phyloP scores from a whole-genome alignment of 495 filamentous ascomycete genomes.

The Sordaria brevicollis region DNA sequence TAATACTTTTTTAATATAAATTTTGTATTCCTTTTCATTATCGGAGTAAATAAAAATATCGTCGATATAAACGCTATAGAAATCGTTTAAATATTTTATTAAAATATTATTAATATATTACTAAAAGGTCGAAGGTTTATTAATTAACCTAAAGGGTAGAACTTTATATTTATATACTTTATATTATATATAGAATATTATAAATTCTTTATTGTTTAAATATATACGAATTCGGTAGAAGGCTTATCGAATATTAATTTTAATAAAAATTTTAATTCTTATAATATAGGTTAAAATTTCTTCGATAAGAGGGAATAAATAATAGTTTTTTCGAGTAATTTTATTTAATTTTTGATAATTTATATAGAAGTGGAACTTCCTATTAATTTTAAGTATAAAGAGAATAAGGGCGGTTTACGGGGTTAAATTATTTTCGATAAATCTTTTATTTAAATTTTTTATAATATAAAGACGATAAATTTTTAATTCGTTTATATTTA shows the following conservation, averaged over 20 bases:
- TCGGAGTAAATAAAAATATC: neutral
- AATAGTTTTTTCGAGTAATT: conserved; percentile 31
- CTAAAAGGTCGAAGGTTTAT: conserved; percentile 17
- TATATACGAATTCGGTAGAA: conserved; percentile 16
- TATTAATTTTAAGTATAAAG: conserved; percentile 24
- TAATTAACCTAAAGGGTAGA: conserved; percentile 23
- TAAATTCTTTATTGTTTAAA: conserved; percentile 19
- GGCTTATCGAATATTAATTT: conserved; percentile 27
- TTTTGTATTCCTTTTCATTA: neutral
- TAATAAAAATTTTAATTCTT: conserved; percentile 29
- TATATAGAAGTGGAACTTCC: conserved; percentile 30
- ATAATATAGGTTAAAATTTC: conserved; percentile 26
- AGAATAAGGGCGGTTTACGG: conserved; percentile 20
- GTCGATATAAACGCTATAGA: conserved; percentile 6
- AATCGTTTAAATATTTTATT: conserved; percentile 12
- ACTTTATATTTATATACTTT: conserved; percentile 22
- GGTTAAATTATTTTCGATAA: conserved; percentile 1
- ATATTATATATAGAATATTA: conserved; percentile 19
- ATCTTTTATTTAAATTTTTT: conserved; percentile 3
- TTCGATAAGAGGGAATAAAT: conserved; percentile 35
- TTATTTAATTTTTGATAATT: conserved; percentile 35
- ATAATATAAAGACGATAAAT: too few relatives aligned
- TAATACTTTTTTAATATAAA: conserved; percentile 4
- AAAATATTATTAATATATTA: conserved; percentile 21
- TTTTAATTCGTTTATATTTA: too few relatives aligned